These are phyloP conservation scores for Cercospora sp. DNA, from an alignment of 2,329 filamentous ascomycete genomes.

Conservation along the genomic window DNA sequence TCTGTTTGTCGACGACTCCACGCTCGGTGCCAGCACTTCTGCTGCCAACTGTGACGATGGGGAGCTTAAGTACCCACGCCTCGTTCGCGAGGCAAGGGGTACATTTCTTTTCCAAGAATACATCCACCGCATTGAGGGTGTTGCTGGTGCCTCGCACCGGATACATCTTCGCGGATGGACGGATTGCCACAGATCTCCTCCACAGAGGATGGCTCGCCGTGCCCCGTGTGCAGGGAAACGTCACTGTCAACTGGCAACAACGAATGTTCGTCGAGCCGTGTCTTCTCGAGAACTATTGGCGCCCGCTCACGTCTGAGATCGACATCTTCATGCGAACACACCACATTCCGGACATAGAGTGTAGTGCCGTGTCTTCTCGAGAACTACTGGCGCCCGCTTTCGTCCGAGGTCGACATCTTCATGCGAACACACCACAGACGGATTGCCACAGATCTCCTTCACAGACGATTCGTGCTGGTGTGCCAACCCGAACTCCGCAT, in stretches of 20 bases:
- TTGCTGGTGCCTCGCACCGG: background rate
- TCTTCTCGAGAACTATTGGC: slow-evolving; percentile 41
- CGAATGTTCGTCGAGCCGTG: slow-evolving; percentile 42
- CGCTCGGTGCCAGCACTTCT: background rate
- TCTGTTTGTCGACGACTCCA: background rate
- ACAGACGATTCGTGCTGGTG: background rate
- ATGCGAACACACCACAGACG: slow-evolving; percentile 16
- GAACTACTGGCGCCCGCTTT: slow-evolving; percentile 30
- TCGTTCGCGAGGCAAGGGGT: background rate
- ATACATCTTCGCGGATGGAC: slow-evolving; percentile 1
- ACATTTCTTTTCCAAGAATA: background rate
- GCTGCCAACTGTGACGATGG: background rate
- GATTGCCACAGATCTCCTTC: background rate
- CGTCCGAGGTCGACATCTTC: slow-evolving; percentile 21
- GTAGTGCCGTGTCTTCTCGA: slow-evolving; percentile 41
- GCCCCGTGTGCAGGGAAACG: slow-evolving; percentile 45
- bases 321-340: slow-evolving; percentile 25
- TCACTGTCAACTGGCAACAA: slow-evolving; percentile 46
- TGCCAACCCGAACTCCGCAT: background rate
- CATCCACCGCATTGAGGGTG: background rate
- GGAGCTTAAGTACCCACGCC: background rate
- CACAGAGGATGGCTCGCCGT: slow-evolving; percentile 46
- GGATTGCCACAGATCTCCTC: slow-evolving; percentile 45
- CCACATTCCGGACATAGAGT: slow-evolving; percentile 22
- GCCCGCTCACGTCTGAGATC: slow-evolving; percentile 14